A percentile compares a stretch with the other conserved stretches of the same genome.
phyloP scores from a whole-genome alignment of 176 grass and related monocot species.

The Carex kokanica region DNA sequence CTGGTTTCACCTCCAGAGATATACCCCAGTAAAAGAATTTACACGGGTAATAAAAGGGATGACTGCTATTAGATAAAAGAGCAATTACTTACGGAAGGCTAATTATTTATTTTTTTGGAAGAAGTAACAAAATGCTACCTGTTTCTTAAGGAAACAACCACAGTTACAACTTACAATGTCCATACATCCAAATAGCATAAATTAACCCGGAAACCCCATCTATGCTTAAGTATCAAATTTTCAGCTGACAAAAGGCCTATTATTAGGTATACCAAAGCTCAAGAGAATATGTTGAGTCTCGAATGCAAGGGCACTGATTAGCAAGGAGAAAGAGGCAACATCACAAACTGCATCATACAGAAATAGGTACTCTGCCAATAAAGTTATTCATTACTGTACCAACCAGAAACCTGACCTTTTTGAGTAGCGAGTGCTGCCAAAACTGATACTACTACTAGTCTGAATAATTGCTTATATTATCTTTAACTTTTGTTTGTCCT shows the following conservation, averaged over 20 bases:
- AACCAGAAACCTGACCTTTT: neutral
- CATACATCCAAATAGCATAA: no score
- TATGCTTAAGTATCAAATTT: no score
- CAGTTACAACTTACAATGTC: no score
- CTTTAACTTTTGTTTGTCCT: neutral
- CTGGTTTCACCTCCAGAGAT: neutral
- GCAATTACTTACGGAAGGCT: neutral
- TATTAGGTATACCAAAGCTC: neutral
- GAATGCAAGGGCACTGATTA: neutral
- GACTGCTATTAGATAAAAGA: neutral
- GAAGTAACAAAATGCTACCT: no score
- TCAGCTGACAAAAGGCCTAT: neutral
- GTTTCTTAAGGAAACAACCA: no score
- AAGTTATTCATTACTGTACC: neutral
- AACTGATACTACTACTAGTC: neutral
- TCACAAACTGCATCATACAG: neutral
- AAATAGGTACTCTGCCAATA: neutral
- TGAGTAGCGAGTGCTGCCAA: neutral
- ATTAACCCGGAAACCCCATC: no score
- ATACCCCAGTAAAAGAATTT: neutral
- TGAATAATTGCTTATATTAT: neutral
- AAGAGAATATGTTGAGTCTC: neutral
- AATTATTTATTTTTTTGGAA: neutral
- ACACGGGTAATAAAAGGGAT: neutral
- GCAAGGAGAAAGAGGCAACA: neutral